A percentile compares a stretch with the other conserved stretches of the same genome.
These are phyloP conservation scores for Ogataea ramenticola DNA, from an alignment of 805 yeast genomes.

Conservation along the genomic window DNA sequence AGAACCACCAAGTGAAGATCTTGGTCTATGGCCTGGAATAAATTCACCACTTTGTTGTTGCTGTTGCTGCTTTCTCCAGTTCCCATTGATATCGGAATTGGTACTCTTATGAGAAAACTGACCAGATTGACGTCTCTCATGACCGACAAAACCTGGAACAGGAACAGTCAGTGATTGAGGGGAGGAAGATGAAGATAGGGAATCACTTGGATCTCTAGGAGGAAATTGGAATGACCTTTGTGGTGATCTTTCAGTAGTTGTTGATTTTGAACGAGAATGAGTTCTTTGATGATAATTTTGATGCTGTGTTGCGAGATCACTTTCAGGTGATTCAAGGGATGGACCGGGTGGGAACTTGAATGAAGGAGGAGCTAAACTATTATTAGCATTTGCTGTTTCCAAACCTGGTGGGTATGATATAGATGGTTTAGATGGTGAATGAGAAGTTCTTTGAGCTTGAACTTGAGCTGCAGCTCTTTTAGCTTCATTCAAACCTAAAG, in stretches of 20 bases:
- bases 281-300: conserved; percentile 16
- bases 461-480: conserved; percentile 94
- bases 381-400: conserved; percentile 4
- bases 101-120: conserved; percentile 33
- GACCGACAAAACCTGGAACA: conserved; percentile 41
- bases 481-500: conserved; percentile 87
- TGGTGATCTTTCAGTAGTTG: conserved; percentile 30
- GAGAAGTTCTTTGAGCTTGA: conserved; percentile 55
- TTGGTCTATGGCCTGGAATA: conserved; percentile 73
- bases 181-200: conserved; percentile 5
- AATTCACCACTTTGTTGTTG: conserved; percentile 41
- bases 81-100: conserved; percentile 41
- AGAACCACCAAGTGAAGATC: conserved; percentile 66
- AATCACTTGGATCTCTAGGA: conserved; percentile 25
- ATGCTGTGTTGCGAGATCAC: not conserved
- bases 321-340: conserved; percentile 7
- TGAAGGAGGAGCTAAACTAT: conserved; percentile 15
- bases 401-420: conserved; percentile 7
- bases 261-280: conserved; percentile 28
- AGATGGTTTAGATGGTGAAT: conserved; percentile 26
- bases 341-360: conserved; percentile 52
- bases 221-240: conserved; percentile 61
- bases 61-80: conserved; percentile 60
- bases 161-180: conserved; percentile 39
- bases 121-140: conserved; percentile 36